Base-by-base conservation (phyloP, 129 eudicot species). In the Artemisia annua region DNA sequence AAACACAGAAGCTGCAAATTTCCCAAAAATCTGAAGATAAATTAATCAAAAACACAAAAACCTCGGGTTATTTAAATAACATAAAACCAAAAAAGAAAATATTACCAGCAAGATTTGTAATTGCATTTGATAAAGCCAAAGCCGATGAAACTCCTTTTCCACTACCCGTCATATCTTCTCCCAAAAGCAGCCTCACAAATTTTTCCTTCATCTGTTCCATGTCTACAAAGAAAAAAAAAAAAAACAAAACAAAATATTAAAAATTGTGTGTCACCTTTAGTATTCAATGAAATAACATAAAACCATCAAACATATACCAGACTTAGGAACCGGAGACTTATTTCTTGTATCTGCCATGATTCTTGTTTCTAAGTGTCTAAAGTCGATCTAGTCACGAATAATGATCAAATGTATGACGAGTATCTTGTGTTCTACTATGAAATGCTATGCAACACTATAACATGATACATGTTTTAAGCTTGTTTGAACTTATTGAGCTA, bases 1-100 rank as follows among this genome's bases (percentile, higher is more conserved):
- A 73, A 92, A 88, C 9, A 88, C 93, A 81, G 89, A 88, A 85
- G 97, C 97, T 88, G 89, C 83, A 78, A 53, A 64, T 15, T 52
- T 11, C 59, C 77, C 44, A 70, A 32, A 58, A 80, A 75, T 39
- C 72, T 65, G 66, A 75, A 76, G 50, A 57, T 76, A 48, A 76
- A 76, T 67, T 14, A 50, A 76, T 76, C 53, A 69, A 55, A 66
- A 35, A 35, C 1, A 35, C 44, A 35, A 71, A 71, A 62, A 20
- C 24, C 19, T 76, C 62, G n/a, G n/a, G n/a, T n/a, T n/a, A n/a
- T n/a, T 1, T 20, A 20, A 20, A 20, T 20, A 20, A 20, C 24
- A 20, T 20, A 20, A 20, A 20, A 20, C 1, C 1, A 20, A 20
- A 20, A 20, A 20, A 0, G 24, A 20, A 20, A 20, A 20, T 0